A percentile compares a stretch with the other conserved stretches of the same genome.
Conservation (phyloP, 192 early-diverging fungal species). For the Rhizophlyctis rosea region DNA sequence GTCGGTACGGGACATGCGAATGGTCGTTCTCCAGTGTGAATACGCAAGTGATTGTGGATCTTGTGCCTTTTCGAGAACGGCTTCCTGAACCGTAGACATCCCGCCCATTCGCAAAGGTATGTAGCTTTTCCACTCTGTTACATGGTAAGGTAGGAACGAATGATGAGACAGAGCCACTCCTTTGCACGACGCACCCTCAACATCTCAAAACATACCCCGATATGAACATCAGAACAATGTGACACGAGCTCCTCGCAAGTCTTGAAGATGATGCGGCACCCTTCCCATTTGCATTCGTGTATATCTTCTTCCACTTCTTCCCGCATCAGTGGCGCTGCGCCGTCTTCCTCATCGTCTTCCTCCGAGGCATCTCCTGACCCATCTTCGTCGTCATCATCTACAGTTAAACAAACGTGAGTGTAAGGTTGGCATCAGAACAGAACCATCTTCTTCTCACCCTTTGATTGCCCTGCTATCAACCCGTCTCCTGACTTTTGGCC, state of each 20-base stretch:
- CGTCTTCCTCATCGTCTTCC: conserved; percentile 26
- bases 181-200: background rate
- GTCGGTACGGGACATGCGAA: conserved; percentile 31
- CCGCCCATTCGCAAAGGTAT: conserved; percentile 37
- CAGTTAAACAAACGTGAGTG: background rate
- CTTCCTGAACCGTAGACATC: conserved; percentile 21
- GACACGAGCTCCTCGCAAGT: conserved; percentile 10
- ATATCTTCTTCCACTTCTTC: conserved; percentile 1
- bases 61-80: conserved; percentile 46
- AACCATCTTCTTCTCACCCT: background rate
- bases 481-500: too few relatives aligned
- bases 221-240: conserved; percentile 28
- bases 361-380: conserved; percentile 13
- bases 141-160: background rate
- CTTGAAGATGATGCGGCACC: conserved; percentile 11
- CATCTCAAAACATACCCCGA: conserved; percentile 13
- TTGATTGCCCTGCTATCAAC: too few relatives aligned
- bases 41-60: conserved; percentile 43
- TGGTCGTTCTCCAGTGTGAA: conserved; percentile 43
- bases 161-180: background rate
- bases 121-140: conserved; percentile 28
- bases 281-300: conserved; percentile 17
- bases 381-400: conserved; percentile 27
- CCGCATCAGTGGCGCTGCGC: too few relatives aligned
- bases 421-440: background rate